These are phyloP conservation scores for Colletotrichum karsti DNA, from an alignment of 2,329 filamentous ascomycete genomes.

Conservation along the genomic window DNA sequence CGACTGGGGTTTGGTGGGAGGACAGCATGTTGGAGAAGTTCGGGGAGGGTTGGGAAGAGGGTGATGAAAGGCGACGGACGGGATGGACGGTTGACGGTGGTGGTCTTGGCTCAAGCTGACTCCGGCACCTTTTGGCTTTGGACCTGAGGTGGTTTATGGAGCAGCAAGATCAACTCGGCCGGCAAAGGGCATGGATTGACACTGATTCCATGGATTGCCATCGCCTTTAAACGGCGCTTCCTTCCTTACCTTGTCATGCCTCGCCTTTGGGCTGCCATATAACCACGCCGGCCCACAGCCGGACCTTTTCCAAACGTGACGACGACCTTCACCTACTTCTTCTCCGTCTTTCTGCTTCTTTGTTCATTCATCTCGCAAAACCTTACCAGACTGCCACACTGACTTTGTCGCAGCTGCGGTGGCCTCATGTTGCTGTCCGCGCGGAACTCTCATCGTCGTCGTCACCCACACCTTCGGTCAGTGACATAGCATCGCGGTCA, in stretches of 20 bases:
- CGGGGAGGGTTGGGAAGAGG: background rate
- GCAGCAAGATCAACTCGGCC: background rate
- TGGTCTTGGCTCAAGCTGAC: slow-evolving; percentile 2
- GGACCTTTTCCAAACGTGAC: background rate
- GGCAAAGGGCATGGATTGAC: slow-evolving; percentile 20
- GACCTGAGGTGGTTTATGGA: background rate
- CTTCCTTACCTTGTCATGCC: too few species aligned
- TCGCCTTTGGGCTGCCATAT: slow-evolving; percentile 4
- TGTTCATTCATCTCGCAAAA: background rate
- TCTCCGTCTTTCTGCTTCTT: background rate
- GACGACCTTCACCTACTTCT: background rate
- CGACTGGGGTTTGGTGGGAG: background rate
- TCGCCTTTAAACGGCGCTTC: background rate
- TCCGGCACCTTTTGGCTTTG: background rate
- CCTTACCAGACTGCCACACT: background rate
- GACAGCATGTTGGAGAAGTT: background rate
- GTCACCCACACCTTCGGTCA: slow-evolving; percentile 9
- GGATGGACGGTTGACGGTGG: background rate
- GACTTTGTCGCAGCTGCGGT: background rate
- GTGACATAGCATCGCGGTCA: slow-evolving; percentile 1
- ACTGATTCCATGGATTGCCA: slow-evolving; percentile 1
- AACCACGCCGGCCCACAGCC: slow-evolving; percentile 1
- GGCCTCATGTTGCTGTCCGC: slow-evolving; percentile 14
- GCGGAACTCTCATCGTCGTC: background rate
- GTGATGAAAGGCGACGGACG: background rate